Evolutionary conservation across 2,329 filamentous ascomycete genomes (phyloP), one percentile per base, ranked within the genome.

Genomic region (Lasiodiplodia sp.): DNA sequence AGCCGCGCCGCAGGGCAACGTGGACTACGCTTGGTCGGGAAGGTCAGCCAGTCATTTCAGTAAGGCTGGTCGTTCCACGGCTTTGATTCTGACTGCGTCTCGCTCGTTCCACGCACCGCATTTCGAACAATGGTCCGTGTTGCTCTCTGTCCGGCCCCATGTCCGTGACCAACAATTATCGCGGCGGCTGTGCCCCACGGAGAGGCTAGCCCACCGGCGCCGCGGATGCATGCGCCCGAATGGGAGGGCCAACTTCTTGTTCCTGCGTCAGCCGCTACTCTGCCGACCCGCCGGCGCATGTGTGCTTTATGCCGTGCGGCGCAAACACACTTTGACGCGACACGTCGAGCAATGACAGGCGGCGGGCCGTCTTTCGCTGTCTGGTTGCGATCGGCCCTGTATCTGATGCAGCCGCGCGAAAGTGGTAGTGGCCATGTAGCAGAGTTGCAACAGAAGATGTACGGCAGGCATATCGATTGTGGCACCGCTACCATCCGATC

Each of bases 181-280:
- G 58, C 57, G 25, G 37, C 57, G 40, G 62, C 62, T n/a, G 62
- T 65, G 62, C 62, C 62, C 62, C 62, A 56, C 52, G 63, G 51
- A 40, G 51, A 16, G 14, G 51, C 34, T 56, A 51, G 25, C 18
- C 47, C 51, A 31, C 47, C 14, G 49, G 58, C 56, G n/a, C 34
- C 10, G 25, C 18, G 58, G 40, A 25, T 34, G 58, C 58, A 34
- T 63, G 58, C 40, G 25, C 44, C 31, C 40, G n/a, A 28, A 52
- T 64, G 28, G 47, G 31, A 44, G 37, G 21, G 44, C 34, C 56
- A 18, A 11, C 23, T 31, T 23, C 57, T 12, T 31, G 60, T 64
- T 52, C 60, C 60, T 64, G 44, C 60, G 60, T 34, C 47, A 44
- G 60, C 60, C 51, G 60, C 60, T 21, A n/a, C 56, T 25, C n/a